phyloP scores from a whole-genome alignment of 805 yeast species.

The Pichia kluyveri region DNA sequence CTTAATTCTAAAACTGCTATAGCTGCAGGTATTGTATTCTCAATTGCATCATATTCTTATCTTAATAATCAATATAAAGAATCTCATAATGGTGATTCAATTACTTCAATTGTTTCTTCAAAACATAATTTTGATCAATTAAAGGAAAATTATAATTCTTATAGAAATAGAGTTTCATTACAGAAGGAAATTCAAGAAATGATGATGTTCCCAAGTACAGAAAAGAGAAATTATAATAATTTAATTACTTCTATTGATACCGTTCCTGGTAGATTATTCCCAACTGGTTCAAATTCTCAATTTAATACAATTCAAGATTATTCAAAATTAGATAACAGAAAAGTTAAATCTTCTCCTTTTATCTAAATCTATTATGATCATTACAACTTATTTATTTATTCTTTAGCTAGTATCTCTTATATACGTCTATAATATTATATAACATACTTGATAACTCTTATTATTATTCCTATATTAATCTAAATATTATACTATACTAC shows the following conservation, averaged over 20 bases:
- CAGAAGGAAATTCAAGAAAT: slow-evolving; percentile 15
- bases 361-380: neutral
- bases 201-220: slow-evolving; percentile 12
- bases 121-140: slow-evolving; percentile 14
- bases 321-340: slow-evolving; percentile 24
- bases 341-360: slow-evolving; percentile 20
- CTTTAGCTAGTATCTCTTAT: neutral
- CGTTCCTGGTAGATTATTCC: slow-evolving; percentile 25
- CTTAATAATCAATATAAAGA: slow-evolving; percentile 41
- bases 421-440: too few relatives aligned
- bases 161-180: slow-evolving; percentile 17
- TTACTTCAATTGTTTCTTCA: slow-evolving; percentile 13
- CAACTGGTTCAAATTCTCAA: slow-evolving; percentile 20
- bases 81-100: slow-evolving; percentile 28
- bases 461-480: too few relatives aligned
- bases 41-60: slow-evolving; percentile 36
- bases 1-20: slow-evolving; percentile 19
- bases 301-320: slow-evolving; percentile 22
- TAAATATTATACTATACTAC: too few relatives aligned
- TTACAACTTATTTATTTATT: too few relatives aligned
- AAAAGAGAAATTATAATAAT: slow-evolving; percentile 10
- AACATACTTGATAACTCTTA: too few relatives aligned
- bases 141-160: slow-evolving; percentile 15
- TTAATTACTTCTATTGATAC: slow-evolving; percentile 19
- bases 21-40: slow-evolving; percentile 12